These are phyloP conservation scores for Botrytis aclada DNA, from an alignment of 2,329 filamentous ascomycete genomes.

Conservation along the genomic window DNA sequence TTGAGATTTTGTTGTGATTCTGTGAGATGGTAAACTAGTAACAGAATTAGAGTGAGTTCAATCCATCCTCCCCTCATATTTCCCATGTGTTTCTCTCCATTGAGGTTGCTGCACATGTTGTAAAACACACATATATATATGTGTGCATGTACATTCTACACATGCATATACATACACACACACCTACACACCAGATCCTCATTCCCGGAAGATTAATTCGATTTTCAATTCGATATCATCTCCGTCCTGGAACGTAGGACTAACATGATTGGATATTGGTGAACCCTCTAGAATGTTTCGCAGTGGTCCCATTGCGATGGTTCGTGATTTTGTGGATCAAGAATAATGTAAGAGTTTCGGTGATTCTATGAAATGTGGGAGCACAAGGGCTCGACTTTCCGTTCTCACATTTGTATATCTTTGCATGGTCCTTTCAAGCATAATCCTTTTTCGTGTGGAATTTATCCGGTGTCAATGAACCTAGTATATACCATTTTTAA, in stretches of 20 bases:
- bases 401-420: background rate
- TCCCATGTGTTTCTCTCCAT: background rate
- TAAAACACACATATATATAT: background rate
- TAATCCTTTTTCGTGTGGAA: background rate
- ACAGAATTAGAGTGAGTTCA: background rate
- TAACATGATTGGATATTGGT: slow-evolving; percentile 3
- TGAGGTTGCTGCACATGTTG: background rate
- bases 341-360: background rate
- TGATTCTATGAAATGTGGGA: background rate
- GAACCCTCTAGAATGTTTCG: slow-evolving; percentile 16
- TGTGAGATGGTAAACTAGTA: background rate
- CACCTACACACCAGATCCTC: background rate
- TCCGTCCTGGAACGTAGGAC: slow-evolving; percentile 6
- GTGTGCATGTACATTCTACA: background rate
- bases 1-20: background rate
- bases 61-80: background rate
- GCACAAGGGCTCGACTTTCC: slow-evolving; percentile 5
- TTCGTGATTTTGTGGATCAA: slow-evolving; percentile 10
- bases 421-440: background rate
- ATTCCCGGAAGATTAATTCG: slow-evolving; percentile 1
- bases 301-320: slow-evolving; percentile 4
- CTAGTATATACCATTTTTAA: background rate
- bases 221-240: slow-evolving; percentile 6
- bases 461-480: background rate
- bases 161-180: background rate